Conservation (phyloP, 2,329 filamentous ascomycete species). For the Davidsoniella virescens region DNA sequence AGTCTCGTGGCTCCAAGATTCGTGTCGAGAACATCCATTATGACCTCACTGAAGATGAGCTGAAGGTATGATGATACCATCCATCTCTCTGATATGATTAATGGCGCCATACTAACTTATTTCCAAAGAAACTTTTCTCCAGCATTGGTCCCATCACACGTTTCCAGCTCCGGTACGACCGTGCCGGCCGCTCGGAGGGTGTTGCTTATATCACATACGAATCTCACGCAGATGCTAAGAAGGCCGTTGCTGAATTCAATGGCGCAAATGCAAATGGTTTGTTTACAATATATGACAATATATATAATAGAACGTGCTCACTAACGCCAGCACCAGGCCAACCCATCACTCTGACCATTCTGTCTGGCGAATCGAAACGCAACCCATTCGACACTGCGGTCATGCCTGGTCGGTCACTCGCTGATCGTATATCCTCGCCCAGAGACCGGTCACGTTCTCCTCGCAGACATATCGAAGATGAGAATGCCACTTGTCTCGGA, state of each 20-base stretch:
- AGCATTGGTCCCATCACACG: constrained; percentile 57
- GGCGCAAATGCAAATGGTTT: constrained; percentile 75
- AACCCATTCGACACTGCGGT: constrained; percentile 42
- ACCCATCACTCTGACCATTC: constrained; percentile 58
- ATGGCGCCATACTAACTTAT: not conserved
- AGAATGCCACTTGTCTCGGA: constrained; percentile 45
- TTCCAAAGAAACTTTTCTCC: constrained; percentile 39
- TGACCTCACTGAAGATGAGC: constrained; percentile 70
- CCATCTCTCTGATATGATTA: not conserved
- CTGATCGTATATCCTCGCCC: constrained; percentile 43
- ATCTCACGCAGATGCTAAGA: constrained; percentile 49
- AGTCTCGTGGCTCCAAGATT: constrained; percentile 48
- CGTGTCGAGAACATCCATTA: constrained; percentile 86
- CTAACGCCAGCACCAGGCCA: constrained; percentile 35
- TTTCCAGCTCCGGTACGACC: constrained; percentile 65
- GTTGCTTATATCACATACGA: constrained; percentile 72
- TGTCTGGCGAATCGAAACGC: constrained; percentile 35
- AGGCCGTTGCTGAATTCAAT: constrained; percentile 66
- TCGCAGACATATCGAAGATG: constrained; percentile 29
- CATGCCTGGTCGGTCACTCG: constrained; percentile 38
- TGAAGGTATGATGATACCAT: constrained; percentile 40
- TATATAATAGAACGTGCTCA: not conserved
- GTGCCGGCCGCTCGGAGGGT: constrained; percentile 75
- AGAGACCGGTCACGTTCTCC: constrained; percentile 49
- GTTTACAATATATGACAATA: constrained; percentile 9